A percentile compares a stretch with the other conserved stretches of the same genome.
phyloP scores from a whole-genome alignment of 2,329 filamentous ascomycete genomes.

The Davidsoniella neocaledoniae region DNA sequence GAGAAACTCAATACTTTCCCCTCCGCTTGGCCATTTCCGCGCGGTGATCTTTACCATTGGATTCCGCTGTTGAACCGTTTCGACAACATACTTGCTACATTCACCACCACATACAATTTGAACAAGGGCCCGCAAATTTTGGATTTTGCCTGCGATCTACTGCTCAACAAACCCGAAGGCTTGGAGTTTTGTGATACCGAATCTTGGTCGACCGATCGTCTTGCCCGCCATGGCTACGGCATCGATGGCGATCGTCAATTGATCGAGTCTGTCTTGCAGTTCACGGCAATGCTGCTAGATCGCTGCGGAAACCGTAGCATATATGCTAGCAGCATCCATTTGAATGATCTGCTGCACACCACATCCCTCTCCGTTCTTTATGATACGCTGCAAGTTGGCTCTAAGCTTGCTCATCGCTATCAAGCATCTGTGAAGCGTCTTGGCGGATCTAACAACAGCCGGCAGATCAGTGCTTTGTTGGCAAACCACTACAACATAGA shows the following conservation, averaged over 20 bases:
- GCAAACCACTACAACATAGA: conserved; percentile 72
- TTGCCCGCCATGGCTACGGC: conserved; percentile 45
- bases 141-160: conserved; percentile 52
- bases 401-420: conserved; percentile 82
- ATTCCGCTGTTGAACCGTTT: conserved; percentile 88
- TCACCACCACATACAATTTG: conserved; percentile 66
- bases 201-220: conserved; percentile 21
- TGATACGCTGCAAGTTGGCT: conserved; percentile 60
- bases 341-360: conserved; percentile 79
- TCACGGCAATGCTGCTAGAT: conserved; percentile 75
- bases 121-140: conserved; percentile 63
- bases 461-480: conserved; percentile 55
- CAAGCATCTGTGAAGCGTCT: conserved; percentile 72
- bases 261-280: conserved; percentile 63
- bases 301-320: conserved; percentile 95
- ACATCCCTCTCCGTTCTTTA: conserved; percentile 67
- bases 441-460: conserved; percentile 30
- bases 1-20: conserved; percentile 65
- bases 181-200: conserved; percentile 28
- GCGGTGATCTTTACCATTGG: conserved; percentile 96
- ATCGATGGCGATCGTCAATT: conserved; percentile 66
- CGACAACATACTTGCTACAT: conserved; percentile 69
- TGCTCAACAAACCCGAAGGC: conserved; percentile 40
- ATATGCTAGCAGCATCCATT: conserved; percentile 79
- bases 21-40: conserved; percentile 81